Conservation (phyloP, 2,329 filamentous ascomycete genomes). For the Didymella arachidicola region DNA sequence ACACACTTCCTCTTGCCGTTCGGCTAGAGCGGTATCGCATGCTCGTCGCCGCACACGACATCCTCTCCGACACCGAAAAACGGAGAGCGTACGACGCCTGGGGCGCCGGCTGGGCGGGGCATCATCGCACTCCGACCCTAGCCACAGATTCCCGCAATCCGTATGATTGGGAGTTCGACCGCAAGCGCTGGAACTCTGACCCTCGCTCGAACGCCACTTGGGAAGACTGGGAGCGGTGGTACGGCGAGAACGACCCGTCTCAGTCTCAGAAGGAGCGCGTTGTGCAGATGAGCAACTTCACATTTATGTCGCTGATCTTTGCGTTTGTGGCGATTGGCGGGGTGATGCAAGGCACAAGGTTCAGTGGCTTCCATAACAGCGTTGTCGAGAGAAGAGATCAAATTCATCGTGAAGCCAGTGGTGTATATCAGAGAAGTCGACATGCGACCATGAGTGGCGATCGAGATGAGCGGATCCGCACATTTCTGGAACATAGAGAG, state of each 20-base stretch:
- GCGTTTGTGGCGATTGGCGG: constrained; percentile 73
- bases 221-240: constrained; percentile 88
- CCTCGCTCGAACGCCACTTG: constrained; percentile 83
- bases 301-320: constrained; percentile 77
- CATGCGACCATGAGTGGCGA: constrained; percentile 60
- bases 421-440: constrained; percentile 65
- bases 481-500: constrained; percentile 70
- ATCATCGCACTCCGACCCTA: constrained; percentile 33
- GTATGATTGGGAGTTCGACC: constrained; percentile 39
- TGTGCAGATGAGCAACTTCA: constrained; percentile 78
- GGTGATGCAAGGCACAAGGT: constrained; percentile 74
- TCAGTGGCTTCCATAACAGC: constrained; percentile 67
- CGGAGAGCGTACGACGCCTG: constrained; percentile 82
- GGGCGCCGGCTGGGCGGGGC: constrained; percentile 77
- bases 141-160: constrained; percentile 23
- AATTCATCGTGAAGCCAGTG: constrained; percentile 71
- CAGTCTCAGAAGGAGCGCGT: constrained; percentile 53
- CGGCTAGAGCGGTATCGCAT: constrained; percentile 90
- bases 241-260: constrained; percentile 38
- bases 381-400: constrained; percentile 72
- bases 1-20: constrained; percentile 62
- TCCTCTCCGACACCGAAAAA: constrained; percentile 82
- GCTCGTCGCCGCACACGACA: constrained; percentile 84
- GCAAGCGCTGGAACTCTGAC: constrained; percentile 48
- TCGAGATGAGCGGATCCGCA: constrained; percentile 69